Conservation (phyloP, 169 alveolate species). For the Cryptosporidium muris region DNA sequence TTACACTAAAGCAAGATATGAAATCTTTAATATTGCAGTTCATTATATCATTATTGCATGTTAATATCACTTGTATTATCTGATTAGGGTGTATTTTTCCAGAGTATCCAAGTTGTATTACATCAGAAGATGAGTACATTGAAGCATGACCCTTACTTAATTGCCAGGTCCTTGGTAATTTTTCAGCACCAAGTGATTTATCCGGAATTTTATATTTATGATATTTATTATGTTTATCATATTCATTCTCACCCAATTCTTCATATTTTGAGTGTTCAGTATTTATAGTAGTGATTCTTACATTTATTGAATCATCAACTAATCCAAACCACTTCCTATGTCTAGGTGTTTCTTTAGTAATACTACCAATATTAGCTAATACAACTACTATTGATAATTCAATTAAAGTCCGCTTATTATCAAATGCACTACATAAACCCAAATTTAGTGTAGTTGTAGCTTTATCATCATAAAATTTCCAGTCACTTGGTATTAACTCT, state of each 20-base stretch:
- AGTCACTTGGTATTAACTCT: slow-evolving; percentile 30
- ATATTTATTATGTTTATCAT: neutral
- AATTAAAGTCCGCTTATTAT: neutral
- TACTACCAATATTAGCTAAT: slow-evolving; percentile 12
- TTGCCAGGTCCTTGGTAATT: slow-evolving; percentile 41
- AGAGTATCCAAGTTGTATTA: slow-evolving; percentile 18
- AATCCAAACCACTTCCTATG: slow-evolving; percentile 30
- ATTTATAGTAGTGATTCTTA: slow-evolving; percentile 30
- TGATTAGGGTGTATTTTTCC: slow-evolving; percentile 36
- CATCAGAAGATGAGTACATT: slow-evolving; percentile 39
- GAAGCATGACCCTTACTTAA: slow-evolving; percentile 63
- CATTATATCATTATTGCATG: slow-evolving; percentile 57
- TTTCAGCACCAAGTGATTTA: slow-evolving; percentile 49
- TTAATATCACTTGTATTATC: slow-evolving; percentile 24
- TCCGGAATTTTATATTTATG: neutral
- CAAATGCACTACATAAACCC: slow-evolving; percentile 13
- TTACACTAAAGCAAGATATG: slow-evolving; percentile 40
- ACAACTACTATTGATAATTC: slow-evolving; percentile 46
- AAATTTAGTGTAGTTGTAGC: slow-evolving; percentile 4
- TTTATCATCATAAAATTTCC: slow-evolving; percentile 23
- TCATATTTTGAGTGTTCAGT: neutral
- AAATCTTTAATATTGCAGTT: slow-evolving; percentile 51
- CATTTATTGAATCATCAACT: slow-evolving; percentile 48
- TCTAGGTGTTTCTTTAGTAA: slow-evolving; percentile 8
- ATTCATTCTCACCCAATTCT: slow-evolving; percentile 18